Evolutionary conservation across 768 basidiomycete genomes (phyloP).

Genomic region (Lactarius hatsudake): DNA sequence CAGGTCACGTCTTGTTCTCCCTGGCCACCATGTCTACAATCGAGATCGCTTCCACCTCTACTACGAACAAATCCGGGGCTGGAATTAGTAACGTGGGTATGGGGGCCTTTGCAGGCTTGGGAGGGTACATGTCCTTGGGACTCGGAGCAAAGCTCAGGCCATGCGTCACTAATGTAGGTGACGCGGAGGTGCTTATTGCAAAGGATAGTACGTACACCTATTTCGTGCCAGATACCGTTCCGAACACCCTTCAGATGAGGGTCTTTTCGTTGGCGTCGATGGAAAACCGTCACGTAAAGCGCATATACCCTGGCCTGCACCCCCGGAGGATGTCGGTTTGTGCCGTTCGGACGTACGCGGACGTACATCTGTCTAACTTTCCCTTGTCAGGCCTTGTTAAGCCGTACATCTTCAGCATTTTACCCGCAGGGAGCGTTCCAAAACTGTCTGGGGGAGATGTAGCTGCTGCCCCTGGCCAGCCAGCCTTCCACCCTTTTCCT

Average conservation of each 20-base stretch:
- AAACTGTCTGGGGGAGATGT: conserved; percentile 29
- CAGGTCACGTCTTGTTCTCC: conserved; percentile 73
- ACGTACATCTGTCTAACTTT: conserved; percentile 11
- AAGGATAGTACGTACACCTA: conserved; percentile 67
- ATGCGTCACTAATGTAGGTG: conserved; percentile 50
- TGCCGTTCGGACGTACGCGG: conserved; percentile 1
- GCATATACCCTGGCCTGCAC: conserved; percentile 69
- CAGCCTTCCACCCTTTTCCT: conserved; percentile 50
- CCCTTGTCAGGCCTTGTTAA: conserved; percentile 56
- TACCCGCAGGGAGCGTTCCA: conserved; percentile 64
- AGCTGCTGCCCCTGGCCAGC: conserved; percentile 33
- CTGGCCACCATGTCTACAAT: conserved; percentile 54
- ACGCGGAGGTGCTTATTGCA: conserved; percentile 64
- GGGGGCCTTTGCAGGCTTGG: conserved; percentile 75
- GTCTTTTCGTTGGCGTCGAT: conserved; percentile 59
- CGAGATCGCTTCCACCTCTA: conserved; percentile 48
- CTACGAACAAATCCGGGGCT: conserved; percentile 38
- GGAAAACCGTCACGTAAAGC: conserved; percentile 49
- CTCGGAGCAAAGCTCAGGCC: conserved; percentile 74
- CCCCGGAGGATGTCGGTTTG: conserved; percentile 77
- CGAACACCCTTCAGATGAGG: conserved; percentile 50
- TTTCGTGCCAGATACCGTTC: background rate
- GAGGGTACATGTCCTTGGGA: conserved; percentile 84
- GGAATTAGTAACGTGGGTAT: conserved; percentile 50
- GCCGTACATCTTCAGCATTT: conserved; percentile 74